Evolutionary conservation across 768 basidiomycete species (phyloP).

Genomic region (Lyophyllum atratum): DNA sequence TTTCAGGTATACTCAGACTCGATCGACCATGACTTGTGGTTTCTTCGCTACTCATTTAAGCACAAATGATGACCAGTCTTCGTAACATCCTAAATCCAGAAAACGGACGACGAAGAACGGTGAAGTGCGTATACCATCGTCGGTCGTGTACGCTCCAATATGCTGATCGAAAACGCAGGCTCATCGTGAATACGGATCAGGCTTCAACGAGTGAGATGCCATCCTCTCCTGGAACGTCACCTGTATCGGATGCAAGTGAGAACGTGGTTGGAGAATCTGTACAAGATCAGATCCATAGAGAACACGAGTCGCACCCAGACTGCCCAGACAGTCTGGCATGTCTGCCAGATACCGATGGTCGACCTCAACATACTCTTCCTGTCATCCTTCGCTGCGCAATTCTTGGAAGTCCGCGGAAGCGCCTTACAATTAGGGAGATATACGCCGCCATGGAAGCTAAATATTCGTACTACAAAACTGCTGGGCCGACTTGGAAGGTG

Average conservation of each 20-base stretch:
- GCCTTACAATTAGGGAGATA: slow-evolving; percentile 82
- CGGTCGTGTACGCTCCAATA: slow-evolving; percentile 14
- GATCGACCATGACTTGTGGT: slow-evolving; percentile 32
- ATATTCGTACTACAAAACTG: slow-evolving; percentile 78
- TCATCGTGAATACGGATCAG: slow-evolving; percentile 27
- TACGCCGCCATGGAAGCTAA: slow-evolving; percentile 87
- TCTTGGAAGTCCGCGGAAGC: slow-evolving; percentile 71
- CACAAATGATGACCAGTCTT: slow-evolving; percentile 52
- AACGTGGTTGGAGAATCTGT: slow-evolving; percentile 29
- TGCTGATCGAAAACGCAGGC: slow-evolving; percentile 22
- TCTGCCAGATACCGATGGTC: slow-evolving; percentile 74
- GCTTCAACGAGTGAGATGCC: slow-evolving; percentile 31
- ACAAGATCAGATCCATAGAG: slow-evolving; percentile 13
- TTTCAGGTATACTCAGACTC: slow-evolving; percentile 12
- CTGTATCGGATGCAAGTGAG: slow-evolving; percentile 32
- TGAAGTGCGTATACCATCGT: slow-evolving; percentile 38
- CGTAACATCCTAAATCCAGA: slow-evolving; percentile 60
- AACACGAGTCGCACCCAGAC: slow-evolving; percentile 67
- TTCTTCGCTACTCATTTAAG: slow-evolving; percentile 25
- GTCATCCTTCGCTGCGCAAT: slow-evolving; percentile 86
- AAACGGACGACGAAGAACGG: slow-evolving; percentile 34
- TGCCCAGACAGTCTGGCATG: slow-evolving; percentile 80
- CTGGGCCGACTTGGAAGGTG: slow-evolving; percentile 87
- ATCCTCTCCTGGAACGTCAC: slow-evolving; percentile 29
- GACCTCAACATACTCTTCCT: slow-evolving; percentile 83